Evolutionary conservation across 768 basidiomycete genomes (phyloP).

Genomic region (Boletus pseudopeckii): DNA sequence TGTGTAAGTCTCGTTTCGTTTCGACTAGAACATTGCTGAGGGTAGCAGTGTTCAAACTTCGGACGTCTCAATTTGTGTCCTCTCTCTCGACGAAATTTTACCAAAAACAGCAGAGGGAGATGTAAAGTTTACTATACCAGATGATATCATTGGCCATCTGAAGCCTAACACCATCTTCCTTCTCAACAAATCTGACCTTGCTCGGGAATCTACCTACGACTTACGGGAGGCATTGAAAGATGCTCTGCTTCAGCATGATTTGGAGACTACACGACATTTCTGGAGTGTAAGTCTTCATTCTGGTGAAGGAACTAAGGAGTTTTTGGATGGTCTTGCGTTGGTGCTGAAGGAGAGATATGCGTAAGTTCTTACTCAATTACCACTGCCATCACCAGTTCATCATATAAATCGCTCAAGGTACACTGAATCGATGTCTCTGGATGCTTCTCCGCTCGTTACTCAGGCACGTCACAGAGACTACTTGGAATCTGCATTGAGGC

Average conservation of each 20-base stretch:
- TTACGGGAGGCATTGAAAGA: conserved; percentile 20
- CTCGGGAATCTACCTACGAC: conserved; percentile 12
- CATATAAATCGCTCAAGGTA: conserved; percentile 10
- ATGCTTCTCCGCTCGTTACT: conserved; percentile 59
- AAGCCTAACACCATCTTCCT: conserved; percentile 61
- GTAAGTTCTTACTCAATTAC: conserved; percentile 7
- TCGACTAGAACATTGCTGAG: background rate
- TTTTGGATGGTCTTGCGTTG: conserved; percentile 55
- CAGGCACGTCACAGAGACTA: conserved; percentile 78
- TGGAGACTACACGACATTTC: background rate
- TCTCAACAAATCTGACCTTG: conserved; percentile 76
- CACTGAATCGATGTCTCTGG: conserved; percentile 19
- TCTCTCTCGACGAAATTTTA: conserved; percentile 58
- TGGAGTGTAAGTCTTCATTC: conserved; percentile 68
- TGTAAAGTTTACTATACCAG: conserved; percentile 37
- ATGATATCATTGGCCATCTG: conserved; percentile 48
- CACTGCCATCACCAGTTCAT: background rate
- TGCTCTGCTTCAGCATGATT: conserved; percentile 7
- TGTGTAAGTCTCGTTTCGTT: conserved; percentile 46
- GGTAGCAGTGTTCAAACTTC: conserved; percentile 57
- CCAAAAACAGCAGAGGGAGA: background rate
- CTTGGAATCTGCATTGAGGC: conserved; percentile 56
- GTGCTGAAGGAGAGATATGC: conserved; percentile 37
- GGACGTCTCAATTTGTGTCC: conserved; percentile 75
- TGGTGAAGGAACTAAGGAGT: conserved; percentile 52